phyloP scores from a whole-genome alignment of 2,329 filamentous ascomycete species.

The Trichoderma guizhouense region DNA sequence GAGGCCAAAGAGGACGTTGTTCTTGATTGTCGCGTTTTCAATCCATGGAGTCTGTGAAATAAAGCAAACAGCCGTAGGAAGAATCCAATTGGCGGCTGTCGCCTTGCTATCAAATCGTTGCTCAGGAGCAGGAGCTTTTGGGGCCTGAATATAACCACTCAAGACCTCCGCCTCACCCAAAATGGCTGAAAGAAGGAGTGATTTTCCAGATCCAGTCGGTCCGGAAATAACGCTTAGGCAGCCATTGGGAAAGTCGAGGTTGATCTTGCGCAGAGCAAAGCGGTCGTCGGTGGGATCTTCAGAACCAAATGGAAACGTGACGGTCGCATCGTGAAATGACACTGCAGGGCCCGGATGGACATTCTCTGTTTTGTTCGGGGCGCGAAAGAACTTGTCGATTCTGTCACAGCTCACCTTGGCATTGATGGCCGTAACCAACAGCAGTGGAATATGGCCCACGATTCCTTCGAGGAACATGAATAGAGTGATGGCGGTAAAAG shows the following conservation, averaged over 20 bases:
- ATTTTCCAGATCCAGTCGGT: slow-evolving; percentile 18
- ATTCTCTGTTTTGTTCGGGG: not conserved
- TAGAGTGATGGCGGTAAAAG: slow-evolving; percentile 17
- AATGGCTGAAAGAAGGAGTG: slow-evolving; percentile 11
- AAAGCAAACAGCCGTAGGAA: not conserved
- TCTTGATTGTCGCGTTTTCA: slow-evolving; percentile 68
- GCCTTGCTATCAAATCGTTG: not conserved
- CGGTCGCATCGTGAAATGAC: not conserved
- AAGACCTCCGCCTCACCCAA: slow-evolving; percentile 14
- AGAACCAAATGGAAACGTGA: not conserved
- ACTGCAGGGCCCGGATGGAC: not conserved
- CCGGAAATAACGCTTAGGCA: slow-evolving; percentile 17
- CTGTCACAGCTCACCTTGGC: slow-evolving; percentile 10
- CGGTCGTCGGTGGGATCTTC: not conserved
- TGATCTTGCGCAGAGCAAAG: slow-evolving; percentile 7
- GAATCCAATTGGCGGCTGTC: not conserved
- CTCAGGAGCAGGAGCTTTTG: not conserved
- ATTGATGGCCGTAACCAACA: slow-evolving; percentile 4
- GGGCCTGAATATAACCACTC: slow-evolving; percentile 12
- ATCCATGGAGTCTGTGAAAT: slow-evolving; percentile 71
- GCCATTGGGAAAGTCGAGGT: slow-evolving; percentile 11
- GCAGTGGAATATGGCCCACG: not conserved
- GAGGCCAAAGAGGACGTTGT: slow-evolving; percentile 70
- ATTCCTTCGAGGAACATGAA: slow-evolving; percentile 14
- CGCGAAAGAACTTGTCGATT: slow-evolving; percentile 13